Evolutionary conservation across 2,329 filamentous ascomycete species (phyloP), one percentile per base, ranked within the genome.

Genomic region (Cercospora sesami): DNA sequence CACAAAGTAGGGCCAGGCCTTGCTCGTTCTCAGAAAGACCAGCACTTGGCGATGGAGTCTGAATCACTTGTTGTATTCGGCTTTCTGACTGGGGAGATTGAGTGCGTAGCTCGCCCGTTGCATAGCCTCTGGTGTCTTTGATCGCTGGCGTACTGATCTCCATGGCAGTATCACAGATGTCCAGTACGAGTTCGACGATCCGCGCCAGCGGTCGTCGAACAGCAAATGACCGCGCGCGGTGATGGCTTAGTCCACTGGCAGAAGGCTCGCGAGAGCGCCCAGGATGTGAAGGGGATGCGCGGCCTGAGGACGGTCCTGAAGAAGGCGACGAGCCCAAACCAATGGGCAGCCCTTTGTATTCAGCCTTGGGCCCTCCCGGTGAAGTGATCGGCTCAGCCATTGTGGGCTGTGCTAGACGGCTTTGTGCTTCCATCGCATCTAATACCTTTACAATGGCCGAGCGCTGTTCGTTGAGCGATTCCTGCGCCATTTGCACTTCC

Each of bases 11-110:
- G 42, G 93, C 90, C 26, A 99, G 83, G 0, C 95, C 95, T 76
- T 96, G 92, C 77, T 98, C 94, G 78, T 97, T 93, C 70, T 99
- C 95, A 16, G 97, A 81, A 0, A 93, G 95, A 75, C 94, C 94
- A 60, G 90, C 91, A 74, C 92, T 94, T 0, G 95, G 95, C 5
- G 94, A 97, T 76, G 97, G 93, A 95, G 96, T 99, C 78, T 97
- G 93, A 73, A 96, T 80, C 5, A 99, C 94, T 79, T 99, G 95
- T 1, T 92, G 91, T 73, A 98, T 96, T 33, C 94, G 90, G 53
- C 92, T 95, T 78, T 99, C 95, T 0, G 96, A 99, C 76, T 97
- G 92, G 0, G 95, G 95, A 4, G 95, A 99, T 77, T 97, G 91
- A 0, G 94, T 97, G 58, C 94, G 89, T 70, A 98, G 89, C 70